Base-by-base conservation (phyloP, 768 basidiomycete genomes). In the Kwoniella heveanensis region DNA sequence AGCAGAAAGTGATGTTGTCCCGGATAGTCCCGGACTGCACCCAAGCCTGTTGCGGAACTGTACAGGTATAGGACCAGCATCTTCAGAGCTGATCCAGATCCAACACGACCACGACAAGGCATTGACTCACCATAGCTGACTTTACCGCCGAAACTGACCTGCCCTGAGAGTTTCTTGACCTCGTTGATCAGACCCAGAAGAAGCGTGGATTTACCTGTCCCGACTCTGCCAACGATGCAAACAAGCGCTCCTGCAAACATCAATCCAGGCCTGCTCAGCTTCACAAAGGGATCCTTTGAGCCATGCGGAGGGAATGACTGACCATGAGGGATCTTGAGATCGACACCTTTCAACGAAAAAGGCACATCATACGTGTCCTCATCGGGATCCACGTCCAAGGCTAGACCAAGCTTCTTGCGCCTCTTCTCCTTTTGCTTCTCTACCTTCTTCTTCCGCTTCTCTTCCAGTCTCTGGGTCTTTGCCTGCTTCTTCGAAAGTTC, bases 271-370 rank as follows among this genome's bases (percentile, higher is more conserved):
- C n/a, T n/a, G n/a, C n/a, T n/a, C n/a, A n/a, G n/a, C n/a, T n/a
- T n/a, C n/a, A n/a, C n/a, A n/a, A n/a, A n/a, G n/a, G n/a, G n/a
- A n/a, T n/a, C n/a, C n/a, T n/a, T n/a, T n/a, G n/a, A n/a, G n/a
- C n/a, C n/a, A n/a, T n/a, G n/a, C n/a, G n/a, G n/a, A n/a, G n/a
- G n/a, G n/a, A n/a, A n/a, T 59, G 25, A 54, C 32, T 21, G 15
- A 65, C 69, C 69, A 54, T 79, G 82, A 1, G 82, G 82, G 29
- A 87, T 56, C 72, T 47, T 76, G 39, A 88, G 63, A 57, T 83
- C 81, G 58, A 88, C 74, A 66, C 83, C 77, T 47, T 79, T 82
- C 55, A 88, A 72, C 58, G 82, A 79, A 63, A 88, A 88, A 0
- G 86, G 86, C 57, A 70, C 57, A 52, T 74, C 66, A 17, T 37